Percentiles rank a stretch among this genome's conserved stretches.
phyloP scores from a whole-genome alignment of 257 asterid species.

The Nicotiana knightiana region DNA sequence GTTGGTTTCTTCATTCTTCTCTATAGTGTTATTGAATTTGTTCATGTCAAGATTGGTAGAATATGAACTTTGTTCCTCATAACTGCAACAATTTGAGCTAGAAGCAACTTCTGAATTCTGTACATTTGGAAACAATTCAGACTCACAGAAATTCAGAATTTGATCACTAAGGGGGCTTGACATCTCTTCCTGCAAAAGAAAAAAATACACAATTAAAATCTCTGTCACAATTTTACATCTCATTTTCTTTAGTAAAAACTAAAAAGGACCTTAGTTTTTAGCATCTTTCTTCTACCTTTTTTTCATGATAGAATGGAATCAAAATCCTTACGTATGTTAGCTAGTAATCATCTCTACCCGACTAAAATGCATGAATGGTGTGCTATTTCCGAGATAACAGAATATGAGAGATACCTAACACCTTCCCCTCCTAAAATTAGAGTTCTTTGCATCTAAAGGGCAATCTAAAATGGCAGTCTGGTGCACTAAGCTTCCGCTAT shows the following conservation, averaged over 20 bases:
- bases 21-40: conserved; percentile 18
- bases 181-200: conserved; percentile 56
- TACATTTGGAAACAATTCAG: conserved; percentile 55
- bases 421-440: neutral
- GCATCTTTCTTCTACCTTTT: neutral
- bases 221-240: neutral
- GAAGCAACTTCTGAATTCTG: conserved; percentile 74
- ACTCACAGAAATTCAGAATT: conserved; percentile 59
- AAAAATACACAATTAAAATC: neutral
- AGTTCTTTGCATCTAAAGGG: neutral
- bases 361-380: neutral
- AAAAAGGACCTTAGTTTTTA: neutral
- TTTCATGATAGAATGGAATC: neutral
- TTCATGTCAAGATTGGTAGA: conserved; percentile 38
- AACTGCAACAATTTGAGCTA: conserved; percentile 61
- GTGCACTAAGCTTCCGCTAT: too few species aligned
- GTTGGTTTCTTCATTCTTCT: conserved; percentile 6
- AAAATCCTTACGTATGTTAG: neutral
- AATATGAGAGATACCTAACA: neutral
- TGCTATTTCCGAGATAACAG: neutral
- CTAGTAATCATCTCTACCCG: neutral
- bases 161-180: conserved; percentile 69
- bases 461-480: too few species aligned
- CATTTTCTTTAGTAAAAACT: neutral
- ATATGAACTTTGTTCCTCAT: conserved; percentile 38